phyloP scores from a whole-genome alignment of 208 protist genomes.

The Sergeia podlipaevii region DNA sequence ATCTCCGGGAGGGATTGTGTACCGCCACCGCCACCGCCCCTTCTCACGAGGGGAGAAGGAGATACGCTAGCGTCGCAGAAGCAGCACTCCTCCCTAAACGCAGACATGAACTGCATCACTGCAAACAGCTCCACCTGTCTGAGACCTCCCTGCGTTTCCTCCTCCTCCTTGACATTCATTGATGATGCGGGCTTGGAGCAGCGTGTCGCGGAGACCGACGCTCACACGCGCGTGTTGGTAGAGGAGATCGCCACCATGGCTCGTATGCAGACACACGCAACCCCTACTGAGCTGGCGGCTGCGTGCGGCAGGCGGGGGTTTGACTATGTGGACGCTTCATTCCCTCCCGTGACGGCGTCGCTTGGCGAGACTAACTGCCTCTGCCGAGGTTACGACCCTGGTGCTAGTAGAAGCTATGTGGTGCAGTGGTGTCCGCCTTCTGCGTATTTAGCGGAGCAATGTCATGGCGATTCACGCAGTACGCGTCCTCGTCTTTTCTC shows the following conservation, averaged over 20 bases:
- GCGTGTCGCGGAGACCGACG: slow-evolving; percentile 22
- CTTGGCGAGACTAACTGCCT: slow-evolving; percentile 17
- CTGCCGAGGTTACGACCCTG: slow-evolving; percentile 17
- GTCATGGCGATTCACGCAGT: no score
- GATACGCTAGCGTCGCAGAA: no score
- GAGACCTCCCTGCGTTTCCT: no score
- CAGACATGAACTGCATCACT: no score
- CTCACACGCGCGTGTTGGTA: slow-evolving; percentile 12
- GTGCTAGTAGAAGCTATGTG: slow-evolving; percentile 1
- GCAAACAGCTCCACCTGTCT: no score
- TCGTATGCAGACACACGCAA: neutral
- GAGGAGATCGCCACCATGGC: slow-evolving; percentile 22
- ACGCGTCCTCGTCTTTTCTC: slow-evolving; percentile 15
- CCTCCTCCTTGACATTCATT: no score
- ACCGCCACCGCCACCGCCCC: no score
- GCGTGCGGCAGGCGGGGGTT: slow-evolving; percentile 31
- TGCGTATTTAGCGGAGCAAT: slow-evolving; percentile 16
- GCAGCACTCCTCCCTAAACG: neutral
- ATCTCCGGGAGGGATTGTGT: no score
- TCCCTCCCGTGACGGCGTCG: slow-evolving; percentile 38
- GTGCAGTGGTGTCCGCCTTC: slow-evolving; percentile 26
- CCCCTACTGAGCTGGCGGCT: slow-evolving; percentile 19
- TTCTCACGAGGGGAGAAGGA: no score
- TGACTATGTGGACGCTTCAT: slow-evolving; percentile 49
- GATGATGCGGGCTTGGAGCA: slow-evolving; percentile 4